Base-by-base conservation (phyloP, 805 yeast species). In the Blastobotrys terrestris region DNA sequence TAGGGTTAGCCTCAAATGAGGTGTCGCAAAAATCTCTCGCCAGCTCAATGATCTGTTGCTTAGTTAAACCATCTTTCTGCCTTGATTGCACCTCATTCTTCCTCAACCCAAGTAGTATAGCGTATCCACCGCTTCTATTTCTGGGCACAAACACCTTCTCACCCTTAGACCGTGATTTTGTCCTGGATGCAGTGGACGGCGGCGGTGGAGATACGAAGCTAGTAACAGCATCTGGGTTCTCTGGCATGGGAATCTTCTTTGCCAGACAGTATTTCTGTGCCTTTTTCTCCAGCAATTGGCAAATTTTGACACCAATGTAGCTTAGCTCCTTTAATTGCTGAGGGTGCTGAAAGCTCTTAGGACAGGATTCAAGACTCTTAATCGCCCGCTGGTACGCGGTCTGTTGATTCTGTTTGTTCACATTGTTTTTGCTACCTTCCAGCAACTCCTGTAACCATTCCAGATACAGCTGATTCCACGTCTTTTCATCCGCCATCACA, bases 41-140 rank as follows among this genome's bases (percentile, higher is more conserved):
- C 15, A 65, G 60, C 7, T 72, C 61, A 1, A 78, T 70, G 3
- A 90, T 76, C 40, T 80, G 84, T 8, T 78, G 79, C 61, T 80
- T 85, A 2, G 83, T 74, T 60, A 87, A 61, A 0, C 96, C 95
- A n/a, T 66, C 62, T 18, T 74, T 66, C 1, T 19, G 39, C 14
- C 35, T 45, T 7, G 48, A 45, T 2, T 43, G 46, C 4, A 31
- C 18, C 41, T 60, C 60, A 31, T 63, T 52, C 45, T 78, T 72
- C 48, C 74, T 69, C 2, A 90, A 67, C 0, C 83, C 83, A 16
- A 88, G 55, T 16, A 90, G 60, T 6, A 90, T 85, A 0, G 94
- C 96, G 70, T 87, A 91, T 0, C 87, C 95, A 1, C 97, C 97
- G 0, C 94, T 81, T 39, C 91, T 70, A 55, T 81, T 80, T 47